These are phyloP conservation scores for Colletotrichum sp. DNA, from an alignment of 2,329 filamentous ascomycete genomes.

Conservation along the genomic window DNA sequence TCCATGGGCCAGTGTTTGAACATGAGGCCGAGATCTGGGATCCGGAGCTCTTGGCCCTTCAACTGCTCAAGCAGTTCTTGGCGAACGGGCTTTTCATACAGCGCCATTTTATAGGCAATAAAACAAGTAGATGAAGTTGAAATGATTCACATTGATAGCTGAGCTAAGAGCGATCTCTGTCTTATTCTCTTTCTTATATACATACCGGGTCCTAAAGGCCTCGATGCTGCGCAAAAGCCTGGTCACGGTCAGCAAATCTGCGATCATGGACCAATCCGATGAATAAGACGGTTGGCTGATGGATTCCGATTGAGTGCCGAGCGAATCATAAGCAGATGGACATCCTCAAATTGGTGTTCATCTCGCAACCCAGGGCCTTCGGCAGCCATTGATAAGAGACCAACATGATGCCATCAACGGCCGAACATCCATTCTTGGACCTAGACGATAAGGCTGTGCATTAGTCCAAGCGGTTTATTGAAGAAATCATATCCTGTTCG, in stretches of 20 bases:
- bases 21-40: not conserved
- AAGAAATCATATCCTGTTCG: not conserved
- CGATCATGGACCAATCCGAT: not conserved
- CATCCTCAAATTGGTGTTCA: not conserved
- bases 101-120: not conserved
- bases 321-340: not conserved
- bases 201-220: not conserved
- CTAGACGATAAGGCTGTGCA: too few species aligned
- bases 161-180: fast-evolving
- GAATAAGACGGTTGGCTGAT: not conserved
- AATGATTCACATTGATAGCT: not conserved
- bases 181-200: not conserved
- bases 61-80: not conserved
- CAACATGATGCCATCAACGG: not conserved
- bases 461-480: too few species aligned
- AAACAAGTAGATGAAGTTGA: not conserved
- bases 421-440: not conserved
- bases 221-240: not conserved
- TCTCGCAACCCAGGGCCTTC: not conserved
- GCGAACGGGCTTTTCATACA: not conserved
- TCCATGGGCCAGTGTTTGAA: not conserved
- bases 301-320: not conserved
- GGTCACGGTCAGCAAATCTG: not conserved
- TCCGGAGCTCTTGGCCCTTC: not conserved
- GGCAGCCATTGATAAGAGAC: not conserved